These are phyloP conservation scores for Aspergillus udagawae DNA, from an alignment of 2,329 filamentous ascomycete genomes.

Conservation along the genomic window DNA sequence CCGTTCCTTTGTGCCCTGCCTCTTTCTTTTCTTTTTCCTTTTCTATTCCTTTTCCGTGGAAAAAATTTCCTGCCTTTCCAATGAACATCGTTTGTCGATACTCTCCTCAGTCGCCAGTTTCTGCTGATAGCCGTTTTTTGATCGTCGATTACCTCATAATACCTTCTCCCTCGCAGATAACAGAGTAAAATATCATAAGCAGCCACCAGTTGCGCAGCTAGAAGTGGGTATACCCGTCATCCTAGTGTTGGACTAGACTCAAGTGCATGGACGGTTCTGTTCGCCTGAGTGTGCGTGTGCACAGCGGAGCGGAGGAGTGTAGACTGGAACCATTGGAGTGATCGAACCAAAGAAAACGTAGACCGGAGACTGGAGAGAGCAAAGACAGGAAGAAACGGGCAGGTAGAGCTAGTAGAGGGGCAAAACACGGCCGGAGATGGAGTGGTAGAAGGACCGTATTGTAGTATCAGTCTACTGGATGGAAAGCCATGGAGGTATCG, in stretches of 20 bases:
- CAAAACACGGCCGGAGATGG: not conserved
- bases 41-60: not conserved
- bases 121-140: not conserved
- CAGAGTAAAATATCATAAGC: not conserved
- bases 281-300: conserved; percentile 5
- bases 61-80: not conserved
- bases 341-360: not conserved
- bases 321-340: not conserved
- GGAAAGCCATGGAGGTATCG: not conserved
- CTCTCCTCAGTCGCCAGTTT: not conserved
- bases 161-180: not conserved
- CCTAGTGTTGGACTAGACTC: not conserved
- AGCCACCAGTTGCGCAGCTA: not conserved
- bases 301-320: conserved; percentile 6
- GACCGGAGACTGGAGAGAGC: not conserved
- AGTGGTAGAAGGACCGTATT: not conserved
- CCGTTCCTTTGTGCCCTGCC: not conserved
- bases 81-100: not conserved
- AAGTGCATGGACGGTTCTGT: not conserved
- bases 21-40: not conserved
- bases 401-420: not conserved
- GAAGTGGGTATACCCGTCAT: not conserved
- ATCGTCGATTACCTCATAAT: not conserved
- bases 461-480: not conserved
- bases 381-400: not conserved